phyloP scores from a whole-genome alignment of 805 yeast genomes.

The Monosporozyma siamensis region DNA sequence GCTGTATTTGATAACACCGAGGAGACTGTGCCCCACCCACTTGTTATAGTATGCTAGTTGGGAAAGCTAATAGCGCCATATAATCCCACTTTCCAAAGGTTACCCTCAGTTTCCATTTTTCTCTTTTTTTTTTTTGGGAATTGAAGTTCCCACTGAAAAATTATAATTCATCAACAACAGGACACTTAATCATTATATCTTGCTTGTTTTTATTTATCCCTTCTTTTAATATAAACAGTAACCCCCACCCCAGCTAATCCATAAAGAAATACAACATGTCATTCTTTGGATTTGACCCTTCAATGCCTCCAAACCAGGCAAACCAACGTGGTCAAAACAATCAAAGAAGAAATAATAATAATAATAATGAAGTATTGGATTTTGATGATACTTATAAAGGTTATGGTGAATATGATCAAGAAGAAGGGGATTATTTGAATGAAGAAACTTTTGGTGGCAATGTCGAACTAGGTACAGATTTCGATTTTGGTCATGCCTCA shows the following conservation, averaged over 20 bases:
- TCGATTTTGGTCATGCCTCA: slow-evolving; percentile 29
- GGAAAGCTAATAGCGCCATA: too few species aligned
- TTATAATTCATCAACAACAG: too few species aligned
- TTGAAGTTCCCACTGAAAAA: too few species aligned
- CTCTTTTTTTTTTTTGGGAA: too few species aligned
- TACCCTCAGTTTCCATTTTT: too few species aligned
- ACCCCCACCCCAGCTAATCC: not conserved
- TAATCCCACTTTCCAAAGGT: too few species aligned
- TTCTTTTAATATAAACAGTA: not conserved
- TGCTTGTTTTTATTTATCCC: too few species aligned
- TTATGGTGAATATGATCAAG: slow-evolving; percentile 58
- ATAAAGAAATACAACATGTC: slow-evolving; percentile 17
- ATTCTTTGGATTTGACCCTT: slow-evolving; percentile 30
- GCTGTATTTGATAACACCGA: too few species aligned
- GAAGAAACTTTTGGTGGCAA: slow-evolving; percentile 28
- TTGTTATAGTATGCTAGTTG: too few species aligned
- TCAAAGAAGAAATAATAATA: not conserved
- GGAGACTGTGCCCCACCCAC: too few species aligned
- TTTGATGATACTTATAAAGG: slow-evolving; percentile 83
- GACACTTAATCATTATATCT: too few species aligned
- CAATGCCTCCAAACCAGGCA: slow-evolving; percentile 7
- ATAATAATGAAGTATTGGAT: slow-evolving; percentile 37
- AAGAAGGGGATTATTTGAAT: slow-evolving; percentile 54
- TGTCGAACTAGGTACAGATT: slow-evolving; percentile 28
- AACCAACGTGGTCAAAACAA: slow-evolving; percentile 2